Percentiles rank a stretch among this genome's conserved stretches.
These are phyloP conservation scores for Eutrema heterophyllum DNA, from an alignment of 345 rosid species.

Conservation along the genomic window DNA sequence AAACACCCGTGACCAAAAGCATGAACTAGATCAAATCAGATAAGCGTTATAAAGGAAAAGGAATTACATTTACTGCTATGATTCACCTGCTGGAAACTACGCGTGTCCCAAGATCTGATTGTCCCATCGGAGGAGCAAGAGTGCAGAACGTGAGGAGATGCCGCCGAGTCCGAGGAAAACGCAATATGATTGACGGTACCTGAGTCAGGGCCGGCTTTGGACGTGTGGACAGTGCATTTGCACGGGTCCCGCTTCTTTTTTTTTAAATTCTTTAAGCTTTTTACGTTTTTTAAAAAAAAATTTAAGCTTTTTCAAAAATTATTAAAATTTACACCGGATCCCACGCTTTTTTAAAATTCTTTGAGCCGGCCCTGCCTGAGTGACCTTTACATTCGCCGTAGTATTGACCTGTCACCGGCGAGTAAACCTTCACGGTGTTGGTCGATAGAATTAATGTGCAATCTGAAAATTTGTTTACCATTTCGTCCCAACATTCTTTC, in stretches of 20 bases:
- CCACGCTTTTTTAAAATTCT: no score
- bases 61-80: neutral
- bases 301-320: no score
- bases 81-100: constrained; percentile 65
- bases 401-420: constrained; percentile 77
- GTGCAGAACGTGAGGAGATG: constrained; percentile 61
- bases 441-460: constrained; percentile 39
- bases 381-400: constrained; percentile 87
- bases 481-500: no score
- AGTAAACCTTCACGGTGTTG: constrained; percentile 72
- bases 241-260: no score
- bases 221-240: no score
- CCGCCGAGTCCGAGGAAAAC: constrained; percentile 53
- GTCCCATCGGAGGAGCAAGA: constrained; percentile 95
- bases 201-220: no score
- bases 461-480: no score
- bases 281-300: no score
- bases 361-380: constrained; percentile 38
- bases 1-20: neutral
- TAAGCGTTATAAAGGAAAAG: neutral
- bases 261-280: no score
- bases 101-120: constrained; percentile 82
- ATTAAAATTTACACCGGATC: no score
- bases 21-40: no score
- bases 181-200: constrained; percentile 58